Evolutionary conservation across 129 eudicot genomes (phyloP).

Genomic region (Flaveria linearis): DNA sequence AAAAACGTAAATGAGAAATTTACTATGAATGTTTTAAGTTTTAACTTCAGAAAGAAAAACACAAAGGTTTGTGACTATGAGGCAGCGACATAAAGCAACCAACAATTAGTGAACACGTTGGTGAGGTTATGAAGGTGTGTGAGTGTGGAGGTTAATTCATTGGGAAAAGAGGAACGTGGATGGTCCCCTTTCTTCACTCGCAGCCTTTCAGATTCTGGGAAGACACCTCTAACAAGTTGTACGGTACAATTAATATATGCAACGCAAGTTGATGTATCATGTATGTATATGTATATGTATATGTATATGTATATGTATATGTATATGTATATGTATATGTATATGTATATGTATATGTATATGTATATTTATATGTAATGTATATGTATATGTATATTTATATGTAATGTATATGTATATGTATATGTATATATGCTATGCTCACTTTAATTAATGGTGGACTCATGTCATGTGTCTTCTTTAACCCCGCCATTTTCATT

Average conservation of each 20-base stretch:
- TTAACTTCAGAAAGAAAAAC: too few relatives aligned
- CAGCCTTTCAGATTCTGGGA: slow-evolving; percentile 39
- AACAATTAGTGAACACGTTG: not conserved
- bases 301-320: too few relatives aligned
- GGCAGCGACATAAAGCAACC: not conserved
- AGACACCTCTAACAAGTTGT: slow-evolving; percentile 26
- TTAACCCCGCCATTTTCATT: slow-evolving; percentile 27
- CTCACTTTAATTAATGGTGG: not conserved
- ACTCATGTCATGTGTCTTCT: slow-evolving; percentile 12
- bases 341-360: too few relatives aligned
- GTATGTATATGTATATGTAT: too few relatives aligned
- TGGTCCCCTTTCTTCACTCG: slow-evolving; percentile 25
- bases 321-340: too few relatives aligned
- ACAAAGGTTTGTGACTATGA: too few relatives aligned
- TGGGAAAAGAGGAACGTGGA: slow-evolving; percentile 6
- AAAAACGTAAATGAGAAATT: too few relatives aligned
- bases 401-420: too few relatives aligned
- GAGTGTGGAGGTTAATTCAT: not conserved
- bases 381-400: too few relatives aligned
- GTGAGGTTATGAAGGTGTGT: not conserved
- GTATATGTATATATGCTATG: too few relatives aligned
- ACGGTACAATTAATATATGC: slow-evolving; percentile 30
- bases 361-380: too few relatives aligned
- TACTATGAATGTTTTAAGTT: too few relatives aligned
- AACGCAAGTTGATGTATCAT: slow-evolving; percentile 16